phyloP scores from a whole-genome alignment of 768 basidiomycete genomes.

The Pulveroboletus ravenelii region DNA sequence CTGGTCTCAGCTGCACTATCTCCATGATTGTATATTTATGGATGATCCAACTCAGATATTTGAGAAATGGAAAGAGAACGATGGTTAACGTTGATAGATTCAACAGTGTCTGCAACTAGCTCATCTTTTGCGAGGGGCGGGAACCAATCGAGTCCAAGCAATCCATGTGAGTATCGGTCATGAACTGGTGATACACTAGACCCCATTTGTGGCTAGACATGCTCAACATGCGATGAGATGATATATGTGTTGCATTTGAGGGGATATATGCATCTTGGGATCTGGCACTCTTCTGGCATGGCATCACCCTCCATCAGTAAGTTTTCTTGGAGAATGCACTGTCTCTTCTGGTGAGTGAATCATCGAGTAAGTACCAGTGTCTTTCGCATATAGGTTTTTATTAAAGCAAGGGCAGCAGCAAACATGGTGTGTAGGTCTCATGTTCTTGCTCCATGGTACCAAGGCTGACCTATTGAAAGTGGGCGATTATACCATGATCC shows the following conservation, averaged over 20 bases:
- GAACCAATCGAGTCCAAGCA: conserved; percentile 22
- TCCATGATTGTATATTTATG: background rate
- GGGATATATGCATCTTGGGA: conserved; percentile 88
- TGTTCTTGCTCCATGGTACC: background rate
- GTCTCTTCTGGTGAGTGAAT: conserved; percentile 70
- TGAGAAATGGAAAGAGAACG: conserved; percentile 52
- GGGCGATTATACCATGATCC: conserved; percentile 75
- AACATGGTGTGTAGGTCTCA: conserved; percentile 47
- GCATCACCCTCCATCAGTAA: too few species aligned
- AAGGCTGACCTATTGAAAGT: too few species aligned
- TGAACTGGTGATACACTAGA: background rate
- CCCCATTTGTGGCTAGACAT: conserved; percentile 32
- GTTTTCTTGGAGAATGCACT: too few species aligned
- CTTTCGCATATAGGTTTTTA: too few species aligned
- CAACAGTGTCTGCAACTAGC: conserved; percentile 44
- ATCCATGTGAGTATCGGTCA: conserved; percentile 15
- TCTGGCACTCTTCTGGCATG: conserved; percentile 51
- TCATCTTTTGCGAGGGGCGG: background rate
- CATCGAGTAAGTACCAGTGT: conserved; percentile 53
- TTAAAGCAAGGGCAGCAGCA: conserved; percentile 49
- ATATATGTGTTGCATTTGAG: conserved; percentile 68
- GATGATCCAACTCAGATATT: conserved; percentile 22
- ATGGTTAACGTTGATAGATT: conserved; percentile 64
- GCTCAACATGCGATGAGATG: conserved; percentile 70
- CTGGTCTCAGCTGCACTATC: too few species aligned